Evolutionary conservation across 2,329 filamentous ascomycete genomes (phyloP).

Genomic region (Claviceps purpurea): DNA sequence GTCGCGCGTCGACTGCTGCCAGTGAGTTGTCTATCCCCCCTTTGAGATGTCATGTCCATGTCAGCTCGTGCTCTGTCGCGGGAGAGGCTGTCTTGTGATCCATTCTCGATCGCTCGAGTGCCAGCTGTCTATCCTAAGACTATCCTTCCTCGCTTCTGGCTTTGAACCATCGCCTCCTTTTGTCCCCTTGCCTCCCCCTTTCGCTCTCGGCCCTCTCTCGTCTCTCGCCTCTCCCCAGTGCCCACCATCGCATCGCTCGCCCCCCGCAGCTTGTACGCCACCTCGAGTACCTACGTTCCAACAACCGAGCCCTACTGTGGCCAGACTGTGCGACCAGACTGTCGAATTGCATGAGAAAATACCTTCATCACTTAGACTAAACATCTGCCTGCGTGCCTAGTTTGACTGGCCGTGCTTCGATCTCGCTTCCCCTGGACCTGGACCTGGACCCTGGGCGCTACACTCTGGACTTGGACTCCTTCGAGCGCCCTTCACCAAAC

Average conservation of each 20-base stretch:
- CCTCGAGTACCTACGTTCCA: background rate
- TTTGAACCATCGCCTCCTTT: background rate
- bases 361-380: background rate
- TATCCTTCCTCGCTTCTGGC: background rate
- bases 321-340: background rate
- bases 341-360: background rate
- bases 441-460: too few species aligned
- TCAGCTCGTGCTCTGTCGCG: too few species aligned
- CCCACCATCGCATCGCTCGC: background rate
- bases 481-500: too few species aligned
- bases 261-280: background rate
- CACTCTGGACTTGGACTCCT: too few species aligned
- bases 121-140: background rate
- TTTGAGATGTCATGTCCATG: too few species aligned
- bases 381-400: background rate
- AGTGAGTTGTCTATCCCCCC: conserved; percentile 10
- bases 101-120: background rate
- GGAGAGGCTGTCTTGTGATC: too few species aligned
- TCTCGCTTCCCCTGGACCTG: background rate
- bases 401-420: background rate
- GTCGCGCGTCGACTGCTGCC: conserved; percentile 16
- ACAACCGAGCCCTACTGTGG: background rate
- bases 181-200: background rate
- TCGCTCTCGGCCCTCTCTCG: background rate
- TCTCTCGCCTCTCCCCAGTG: too few species aligned